These are phyloP conservation scores for Kockiozyma suomiensis DNA, from an alignment of 805 yeast species.

Conservation along the genomic window DNA sequence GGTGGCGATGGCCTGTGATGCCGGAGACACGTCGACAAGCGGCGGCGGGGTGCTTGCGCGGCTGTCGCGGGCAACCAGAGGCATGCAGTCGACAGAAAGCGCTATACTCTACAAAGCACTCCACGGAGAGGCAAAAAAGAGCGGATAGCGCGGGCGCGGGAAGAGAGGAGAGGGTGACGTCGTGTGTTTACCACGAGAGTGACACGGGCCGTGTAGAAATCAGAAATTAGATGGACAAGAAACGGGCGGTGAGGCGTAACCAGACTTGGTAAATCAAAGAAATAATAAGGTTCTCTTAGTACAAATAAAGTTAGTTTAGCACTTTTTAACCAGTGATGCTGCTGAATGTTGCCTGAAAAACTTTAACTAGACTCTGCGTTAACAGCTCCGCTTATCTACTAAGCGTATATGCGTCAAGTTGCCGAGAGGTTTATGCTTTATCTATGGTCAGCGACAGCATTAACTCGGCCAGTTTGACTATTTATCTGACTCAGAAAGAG, in stretches of 20 bases:
- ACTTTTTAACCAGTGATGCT: not conserved
- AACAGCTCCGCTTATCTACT: too few relatives aligned
- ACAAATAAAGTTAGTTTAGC: not conserved
- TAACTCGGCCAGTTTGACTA: too few relatives aligned
- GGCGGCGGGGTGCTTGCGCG: slow-evolving; percentile 19
- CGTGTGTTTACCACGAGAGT: not conserved
- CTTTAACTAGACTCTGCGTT: not conserved
- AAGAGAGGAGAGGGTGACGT: not conserved
- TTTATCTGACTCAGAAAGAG: too few relatives aligned
- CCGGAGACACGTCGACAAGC: slow-evolving; percentile 16
- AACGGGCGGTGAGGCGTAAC: slow-evolving; percentile 13
- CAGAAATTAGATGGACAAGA: not conserved
- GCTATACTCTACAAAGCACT: not conserved
- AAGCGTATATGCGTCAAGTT: too few relatives aligned
- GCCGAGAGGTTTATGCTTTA: too few relatives aligned
- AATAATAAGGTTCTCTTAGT: not conserved
- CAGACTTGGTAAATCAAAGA: not conserved
- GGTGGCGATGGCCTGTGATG: slow-evolving; percentile 5
- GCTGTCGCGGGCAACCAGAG: slow-evolving; percentile 10
- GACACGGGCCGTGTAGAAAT: not conserved
- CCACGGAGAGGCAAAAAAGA: not conserved
- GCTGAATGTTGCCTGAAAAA: not conserved
- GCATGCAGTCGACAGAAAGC: slow-evolving; percentile 5
- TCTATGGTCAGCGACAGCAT: too few relatives aligned
- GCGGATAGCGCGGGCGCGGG: not conserved